Base-by-base conservation (phyloP, 139 green algal species). In the Coelastrella sp. region DNA sequence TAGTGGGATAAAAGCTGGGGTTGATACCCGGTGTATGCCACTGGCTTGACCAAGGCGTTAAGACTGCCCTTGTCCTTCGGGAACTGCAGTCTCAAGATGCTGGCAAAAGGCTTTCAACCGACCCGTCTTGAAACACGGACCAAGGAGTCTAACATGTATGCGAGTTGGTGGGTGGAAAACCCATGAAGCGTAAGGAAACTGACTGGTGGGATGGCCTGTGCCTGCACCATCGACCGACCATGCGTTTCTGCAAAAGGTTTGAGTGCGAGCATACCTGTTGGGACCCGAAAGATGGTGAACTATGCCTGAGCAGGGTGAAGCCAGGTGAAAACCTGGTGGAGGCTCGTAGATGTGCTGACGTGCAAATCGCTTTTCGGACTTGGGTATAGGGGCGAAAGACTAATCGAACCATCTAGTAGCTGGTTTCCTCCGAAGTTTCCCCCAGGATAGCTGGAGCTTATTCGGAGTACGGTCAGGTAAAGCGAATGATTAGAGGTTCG, bases 331-430 rank as follows among this genome's bases (percentile, higher is more conserved):
- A 92, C 95, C 94, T 96, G 93, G 93, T 97, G 94, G 94, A 97
- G 93, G 94, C 93, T 96, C 94, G 94, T 96, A 97, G 93, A 94
- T 94, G 94, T 97, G 92, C 95, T 97, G 94, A 98, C 94, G 95
- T 98, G 95, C 95, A 98, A 98, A 98, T 98, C 94, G 95, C 93
- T 98, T 95, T 95, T 96, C 94, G 88, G 93, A 98, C 92, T 97
- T 98, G 92, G 93, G 95, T 97, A 98, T 98, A 97, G 94, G 95
- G 95, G 95, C 95, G 95, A 98, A 98, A 98, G 95, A 98, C 95
- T 98, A 98, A 98, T 98, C 95, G 95, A 98, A 98, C 95, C 93
- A 96, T 97, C 91, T 84, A 73, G 94, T 98, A 98, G 94, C 94
- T 98, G 94, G 93, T 98, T 98, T 90, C 93, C 93, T 96, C 94